Conservation (phyloP, 345 rosid species). For the Camelina neglecta region DNA sequence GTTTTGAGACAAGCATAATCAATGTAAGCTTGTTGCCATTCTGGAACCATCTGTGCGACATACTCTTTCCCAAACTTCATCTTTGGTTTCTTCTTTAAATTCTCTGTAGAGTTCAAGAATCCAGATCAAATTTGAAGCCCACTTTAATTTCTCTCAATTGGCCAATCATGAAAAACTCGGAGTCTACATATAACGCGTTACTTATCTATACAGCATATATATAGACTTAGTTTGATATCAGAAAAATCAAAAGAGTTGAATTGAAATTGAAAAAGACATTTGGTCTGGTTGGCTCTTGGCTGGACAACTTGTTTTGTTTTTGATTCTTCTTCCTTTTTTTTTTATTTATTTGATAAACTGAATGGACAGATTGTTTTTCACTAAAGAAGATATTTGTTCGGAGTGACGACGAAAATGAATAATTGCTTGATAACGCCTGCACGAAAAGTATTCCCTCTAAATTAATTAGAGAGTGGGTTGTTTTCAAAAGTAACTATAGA, state of each 20-base stretch:
- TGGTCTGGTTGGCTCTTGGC: conserved; percentile 14
- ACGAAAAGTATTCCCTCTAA: not conserved
- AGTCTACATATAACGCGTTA: conserved; percentile 8
- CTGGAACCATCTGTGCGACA: conserved; percentile 65
- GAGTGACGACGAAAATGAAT: not conserved
- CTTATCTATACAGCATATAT: no score
- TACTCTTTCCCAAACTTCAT: conserved; percentile 86
- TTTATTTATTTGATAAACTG: not conserved
- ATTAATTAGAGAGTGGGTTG: not conserved
- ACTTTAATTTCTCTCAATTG: not conserved
- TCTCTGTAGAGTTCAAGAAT: conserved; percentile 12
- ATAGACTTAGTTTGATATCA: not conserved
- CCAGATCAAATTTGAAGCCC: not conserved
- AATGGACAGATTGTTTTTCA: conserved; percentile 3
- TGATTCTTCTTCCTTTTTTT: not conserved
- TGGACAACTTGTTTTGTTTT: not conserved
- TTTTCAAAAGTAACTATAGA: not conserved
- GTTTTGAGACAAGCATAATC: conserved; percentile 52
- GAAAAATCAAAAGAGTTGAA: conserved; percentile 20
- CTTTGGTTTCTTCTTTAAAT: conserved; percentile 3
- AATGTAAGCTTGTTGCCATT: conserved; percentile 78
- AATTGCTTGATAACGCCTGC: not conserved
- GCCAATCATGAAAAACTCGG: conserved; percentile 30
- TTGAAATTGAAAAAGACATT: not conserved
- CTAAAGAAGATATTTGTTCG: not conserved